Base-by-base conservation (phyloP, 805 yeast genomes). In the Teunomyces pallodes region DNA sequence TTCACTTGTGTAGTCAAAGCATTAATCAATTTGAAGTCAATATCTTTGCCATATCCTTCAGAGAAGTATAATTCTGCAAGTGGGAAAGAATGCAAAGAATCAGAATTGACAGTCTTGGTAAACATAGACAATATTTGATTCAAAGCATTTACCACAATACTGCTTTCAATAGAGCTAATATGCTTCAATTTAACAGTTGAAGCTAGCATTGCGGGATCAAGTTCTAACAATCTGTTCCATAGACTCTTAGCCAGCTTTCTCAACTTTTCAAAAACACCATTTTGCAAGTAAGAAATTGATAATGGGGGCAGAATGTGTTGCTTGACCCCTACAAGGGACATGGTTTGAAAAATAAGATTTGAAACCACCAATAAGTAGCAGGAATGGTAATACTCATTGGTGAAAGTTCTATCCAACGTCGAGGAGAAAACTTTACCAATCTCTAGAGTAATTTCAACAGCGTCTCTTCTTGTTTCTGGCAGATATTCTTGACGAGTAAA, bases 271-370 rank as follows among this genome's bases (percentile, higher is more conserved):
- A 75, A 75, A 3, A 83, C 83, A 10, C 77, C 79, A 36, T 67
- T 59, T 55, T 83, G 84, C 47, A 82, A 66, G 40, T 83, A 73
- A n/a, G 76, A 59, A 20, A 82, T 69, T 2, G 69, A 62, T 51
- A 80, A 61, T 0, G 79, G 57, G 0, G 79, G 70, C 31, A 70
- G 72, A 4, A 74, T 38, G 50, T 60, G 28, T 12, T 56, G 56
- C 27, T 48, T 58, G 13, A 55, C 46, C 55, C 68, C 44, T 56
- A 63, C 54, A 54, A 56, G 39, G 57, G 62, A 10, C 46, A 69
- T 60, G 2, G 66, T 54, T 43, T 62, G 65, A 58, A 62, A 33
- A 48, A 70, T 62, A 35, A 74, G 63, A 47, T 74, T 67, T 5
- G 69, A 48, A 3, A 70, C 39, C 3, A 74, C 72, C 41, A 78